Evolutionary conservation across 805 yeast genomes (phyloP), one percentile per base, ranked within the genome.

Genomic region (Candida wancherniae): DNA sequence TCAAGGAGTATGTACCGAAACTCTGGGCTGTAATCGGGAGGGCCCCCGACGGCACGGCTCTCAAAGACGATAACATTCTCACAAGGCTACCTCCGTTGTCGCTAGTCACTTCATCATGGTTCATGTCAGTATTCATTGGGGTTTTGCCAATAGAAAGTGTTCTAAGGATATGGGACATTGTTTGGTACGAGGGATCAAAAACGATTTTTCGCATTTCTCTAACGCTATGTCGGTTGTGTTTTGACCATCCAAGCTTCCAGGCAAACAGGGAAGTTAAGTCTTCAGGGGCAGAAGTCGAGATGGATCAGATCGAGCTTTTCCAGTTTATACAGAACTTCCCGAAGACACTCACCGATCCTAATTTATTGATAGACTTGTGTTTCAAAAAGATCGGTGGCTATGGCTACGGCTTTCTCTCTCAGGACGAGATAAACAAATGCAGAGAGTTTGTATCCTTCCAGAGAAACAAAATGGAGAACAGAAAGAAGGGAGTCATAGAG

Each of bases 121-220:
- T 92, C 52, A 90, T 92, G 97, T 84, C 96, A 47, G 74, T 85
- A n/a, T 92, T 84, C 58, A 86, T 92, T 20, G 95, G 95, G 0
- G 77, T 81, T 1, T 58, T 92, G 15, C 98, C 98, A 0, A 76
- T 86, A 14, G 97, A 92, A 50, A 75, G 94, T 0, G 81, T 86
- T 6, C 62, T 92, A 25, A 63, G 97, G 34, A 80, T 92, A 0
- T 90, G 98, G 97, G 98, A 92, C 57, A 84, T 94, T 40, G 60
- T 90, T 29, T 88, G 94, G 67, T 86, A 83, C 51, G 97, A 90
- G 53, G 96, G 86, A 17, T 80, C 95, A 2, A 84, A 84, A 48
- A 75, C 92, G 8, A 64, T 92, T 11, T 92, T 87, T 61, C 75
- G 94, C 36, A 72, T 84, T 3, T 80, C 95, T 1, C 59, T 90